These are phyloP conservation scores for Pistacia integerrima DNA, from an alignment of 345 rosid genomes.

Conservation along the genomic window DNA sequence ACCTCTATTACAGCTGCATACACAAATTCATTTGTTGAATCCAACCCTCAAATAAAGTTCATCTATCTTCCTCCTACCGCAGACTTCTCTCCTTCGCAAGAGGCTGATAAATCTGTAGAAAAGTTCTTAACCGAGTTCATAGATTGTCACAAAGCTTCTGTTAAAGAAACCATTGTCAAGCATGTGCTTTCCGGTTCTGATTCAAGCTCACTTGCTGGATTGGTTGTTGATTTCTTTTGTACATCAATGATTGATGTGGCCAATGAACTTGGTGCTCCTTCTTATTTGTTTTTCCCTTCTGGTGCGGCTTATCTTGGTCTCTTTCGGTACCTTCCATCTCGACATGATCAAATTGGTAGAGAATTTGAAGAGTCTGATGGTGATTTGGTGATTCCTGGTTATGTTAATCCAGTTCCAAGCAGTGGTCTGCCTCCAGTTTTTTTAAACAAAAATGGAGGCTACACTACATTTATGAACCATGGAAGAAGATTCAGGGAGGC, in stretches of 20 bases:
- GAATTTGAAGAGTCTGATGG: constrained; percentile 12
- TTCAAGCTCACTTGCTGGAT: constrained; percentile 23
- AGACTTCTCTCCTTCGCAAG: not conserved
- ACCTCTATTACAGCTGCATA: not conserved
- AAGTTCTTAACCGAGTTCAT: not conserved
- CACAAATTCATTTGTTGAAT: constrained; percentile 19
- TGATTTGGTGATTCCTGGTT: constrained; percentile 13
- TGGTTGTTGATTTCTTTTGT: constrained; percentile 43
- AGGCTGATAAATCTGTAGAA: not conserved
- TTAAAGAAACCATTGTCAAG: constrained; percentile 18
- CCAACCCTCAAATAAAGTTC: constrained; percentile 17
- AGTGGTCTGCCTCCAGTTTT: constrained; percentile 21
- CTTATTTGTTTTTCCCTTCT: constrained; percentile 31
- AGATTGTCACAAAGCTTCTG: constrained; percentile 22
- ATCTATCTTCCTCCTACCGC: constrained; percentile 9
- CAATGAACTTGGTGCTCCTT: constrained; percentile 34
- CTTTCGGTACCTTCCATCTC: constrained; percentile 16
- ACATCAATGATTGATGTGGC: constrained; percentile 35
- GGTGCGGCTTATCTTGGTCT: constrained; percentile 28
- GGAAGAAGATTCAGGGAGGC: constrained; percentile 24
- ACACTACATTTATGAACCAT: not conserved
- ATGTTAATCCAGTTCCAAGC: constrained; percentile 20
- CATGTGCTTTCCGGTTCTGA: not conserved
- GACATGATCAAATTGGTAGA: constrained; percentile 4
- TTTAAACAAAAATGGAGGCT: constrained; percentile 1